phyloP scores from a whole-genome alignment of 179 eudicot genomes.

The Spergularia azorica region DNA sequence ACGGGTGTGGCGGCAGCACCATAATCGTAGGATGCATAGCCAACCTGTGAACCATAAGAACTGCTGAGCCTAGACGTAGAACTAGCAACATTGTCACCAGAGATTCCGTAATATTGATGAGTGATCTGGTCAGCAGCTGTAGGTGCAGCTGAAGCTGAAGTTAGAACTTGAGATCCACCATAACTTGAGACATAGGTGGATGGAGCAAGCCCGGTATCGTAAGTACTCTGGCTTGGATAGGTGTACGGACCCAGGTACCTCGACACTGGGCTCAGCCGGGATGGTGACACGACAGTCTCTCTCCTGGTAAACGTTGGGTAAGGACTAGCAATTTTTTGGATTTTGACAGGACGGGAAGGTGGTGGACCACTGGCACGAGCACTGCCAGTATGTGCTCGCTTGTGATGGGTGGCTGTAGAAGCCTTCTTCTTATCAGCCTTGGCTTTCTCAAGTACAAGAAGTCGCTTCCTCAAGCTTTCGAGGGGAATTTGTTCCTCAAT shows the following conservation, averaged over 20 bases:
- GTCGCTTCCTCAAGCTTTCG: slow-evolving; percentile 44
- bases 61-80: slow-evolving; percentile 27
- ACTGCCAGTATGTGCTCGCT: slow-evolving; percentile 37
- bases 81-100: slow-evolving; percentile 26
- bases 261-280: slow-evolving; percentile 36
- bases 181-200: slow-evolving; percentile 33
- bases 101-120: slow-evolving; percentile 33
- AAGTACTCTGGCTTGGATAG: slow-evolving; percentile 39
- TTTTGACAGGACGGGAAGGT: slow-evolving; percentile 41
- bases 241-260: slow-evolving; percentile 35
- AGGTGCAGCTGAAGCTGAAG: slow-evolving; percentile 22
- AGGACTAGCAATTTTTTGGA: slow-evolving; percentile 31
- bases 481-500: slow-evolving; percentile 43
- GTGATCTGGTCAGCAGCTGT: slow-evolving; percentile 20
- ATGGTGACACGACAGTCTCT: slow-evolving; percentile 21
- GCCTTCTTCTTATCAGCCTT: slow-evolving; percentile 51
- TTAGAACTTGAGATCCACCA: slow-evolving; percentile 27
- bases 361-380: slow-evolving; percentile 32
- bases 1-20: slow-evolving; percentile 33
- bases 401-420: slow-evolving; percentile 35
- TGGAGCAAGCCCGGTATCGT: slow-evolving; percentile 28
- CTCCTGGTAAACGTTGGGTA: slow-evolving; percentile 39
- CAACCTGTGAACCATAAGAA: slow-evolving; percentile 36
- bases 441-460: slow-evolving; percentile 43
- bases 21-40: slow-evolving; percentile 38